Base-by-base conservation (phyloP, 192 early-diverging fungal species). In the Entrophospora sp. region DNA sequence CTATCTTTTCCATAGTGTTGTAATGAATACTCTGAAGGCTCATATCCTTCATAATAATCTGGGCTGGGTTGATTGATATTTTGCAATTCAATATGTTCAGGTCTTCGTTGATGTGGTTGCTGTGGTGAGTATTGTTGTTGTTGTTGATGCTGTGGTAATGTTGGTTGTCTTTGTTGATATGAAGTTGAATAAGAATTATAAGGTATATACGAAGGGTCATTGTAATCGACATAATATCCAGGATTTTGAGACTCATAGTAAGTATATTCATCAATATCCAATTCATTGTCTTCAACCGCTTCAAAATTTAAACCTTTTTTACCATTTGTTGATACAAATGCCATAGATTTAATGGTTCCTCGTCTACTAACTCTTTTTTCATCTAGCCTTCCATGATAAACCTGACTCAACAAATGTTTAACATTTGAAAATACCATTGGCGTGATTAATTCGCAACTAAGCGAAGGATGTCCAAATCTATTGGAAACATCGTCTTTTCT, bases 361-460 rank as follows among this genome's bases (percentile, higher is more conserved):
- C 68, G 60, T 38, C 72, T 60, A 3, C 61, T 74, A 38, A 69
- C 18, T 32, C 51, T 34, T 25, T 32, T 16, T n/a, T 59, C 61
- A 22, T 66, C 56, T 2, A 59, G 31, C 18, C 77, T 71, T 27
- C 82, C 81, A 25, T 80, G 70, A 57, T 88, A 83, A n/a, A 90
- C 75, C 40, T 76, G 70, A 31, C 70, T 75, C 51, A 90, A 66
- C 56, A 89, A 61, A 57, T 87, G 85, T 18, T 80, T 79, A 51
- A 86, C 80, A 24, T 72, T 77, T 53, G 84, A 80, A 58, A 85
- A 83, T 28, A 90, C 83, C 74, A 89, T 77, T 14, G 87, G 86
- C 24, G 87, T 80, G 12, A 83, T 75, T 48, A 87, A 71, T 35
- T 81, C 75, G 45, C 85, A 69, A 42, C 71, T 77, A 42, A 87